Conservation (phyloP, 257 asterid genomes). For the Lithospermum erythrorhizon region DNA sequence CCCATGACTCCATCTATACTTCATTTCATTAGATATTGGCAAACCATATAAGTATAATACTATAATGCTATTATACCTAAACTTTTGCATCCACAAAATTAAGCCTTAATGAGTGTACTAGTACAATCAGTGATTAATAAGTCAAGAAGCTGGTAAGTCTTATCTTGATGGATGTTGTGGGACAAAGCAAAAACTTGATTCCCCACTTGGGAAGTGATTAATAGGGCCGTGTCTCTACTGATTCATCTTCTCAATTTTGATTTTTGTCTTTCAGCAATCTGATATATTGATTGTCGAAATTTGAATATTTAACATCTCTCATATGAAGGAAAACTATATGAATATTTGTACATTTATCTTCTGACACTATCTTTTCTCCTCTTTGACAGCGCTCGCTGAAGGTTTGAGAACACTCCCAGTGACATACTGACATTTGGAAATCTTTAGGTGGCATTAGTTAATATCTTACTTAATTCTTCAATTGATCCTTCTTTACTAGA, state of each 20-base stretch:
- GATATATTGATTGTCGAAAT: neutral
- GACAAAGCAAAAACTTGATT: neutral
- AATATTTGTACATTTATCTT: neutral
- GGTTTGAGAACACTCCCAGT: constrained; percentile 40
- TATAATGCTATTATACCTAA: neutral
- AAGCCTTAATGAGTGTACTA: neutral
- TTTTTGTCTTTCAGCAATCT: neutral
- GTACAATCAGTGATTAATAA: neutral
- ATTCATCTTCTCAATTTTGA: neutral
- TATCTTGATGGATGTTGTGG: neutral
- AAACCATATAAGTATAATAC: neutral
- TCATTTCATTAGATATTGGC: neutral
- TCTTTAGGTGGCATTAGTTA: constrained; percentile 6
- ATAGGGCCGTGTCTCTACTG: neutral
- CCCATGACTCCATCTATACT: neutral
- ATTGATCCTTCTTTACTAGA: constrained; percentile 32
- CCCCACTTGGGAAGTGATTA: neutral
- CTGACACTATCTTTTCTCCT: neutral
- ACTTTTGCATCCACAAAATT: neutral
- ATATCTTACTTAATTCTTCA: constrained; percentile 11
- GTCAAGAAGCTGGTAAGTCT: neutral
- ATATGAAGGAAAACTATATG: neutral
- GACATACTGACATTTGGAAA: constrained; percentile 14
- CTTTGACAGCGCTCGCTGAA: constrained; percentile 74
- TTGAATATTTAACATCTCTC: neutral